Conservation (phyloP, 345 rosid genomes). For the Anacardium occidentale region DNA sequence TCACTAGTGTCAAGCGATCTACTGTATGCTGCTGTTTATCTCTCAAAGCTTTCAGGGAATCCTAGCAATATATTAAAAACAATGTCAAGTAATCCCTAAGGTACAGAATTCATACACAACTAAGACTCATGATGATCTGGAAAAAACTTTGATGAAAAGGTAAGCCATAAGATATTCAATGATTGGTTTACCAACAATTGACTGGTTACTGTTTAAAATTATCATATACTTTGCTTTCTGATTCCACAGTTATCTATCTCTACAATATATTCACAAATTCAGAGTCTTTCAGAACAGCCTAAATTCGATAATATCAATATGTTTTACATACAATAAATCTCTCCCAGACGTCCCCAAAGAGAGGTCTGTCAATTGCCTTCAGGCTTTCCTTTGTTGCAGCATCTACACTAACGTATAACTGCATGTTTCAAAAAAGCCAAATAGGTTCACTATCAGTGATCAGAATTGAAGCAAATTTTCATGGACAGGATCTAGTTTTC, state of each 20-base stretch:
- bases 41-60: constrained; percentile 72
- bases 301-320: not conserved
- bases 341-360: constrained; percentile 98
- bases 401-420: constrained; percentile 98
- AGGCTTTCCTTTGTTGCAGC: constrained; percentile 95
- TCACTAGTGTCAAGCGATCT: constrained; percentile 87
- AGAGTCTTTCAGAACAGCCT: not conserved
- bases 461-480: not conserved
- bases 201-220: not conserved
- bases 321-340: constrained; percentile 69
- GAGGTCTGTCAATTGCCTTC: constrained; percentile 95
- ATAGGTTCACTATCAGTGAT: constrained; percentile 1
- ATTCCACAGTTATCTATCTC: not conserved
- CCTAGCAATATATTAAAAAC: constrained; percentile 38
- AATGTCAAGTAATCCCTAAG: not conserved
- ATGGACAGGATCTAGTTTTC: constrained; percentile 5
- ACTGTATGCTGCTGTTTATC: constrained; percentile 92
- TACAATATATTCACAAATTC: not conserved
- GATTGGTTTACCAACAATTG: not conserved
- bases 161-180: not conserved
- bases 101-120: not conserved
- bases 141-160: not conserved
- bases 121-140: not conserved
- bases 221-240: not conserved
- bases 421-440: constrained; percentile 31